Percentiles rank a stretch among this genome's conserved stretches.
phyloP scores from a whole-genome alignment of 352 stramenopile genomes.

The Phytophthora sojae region DNA sequence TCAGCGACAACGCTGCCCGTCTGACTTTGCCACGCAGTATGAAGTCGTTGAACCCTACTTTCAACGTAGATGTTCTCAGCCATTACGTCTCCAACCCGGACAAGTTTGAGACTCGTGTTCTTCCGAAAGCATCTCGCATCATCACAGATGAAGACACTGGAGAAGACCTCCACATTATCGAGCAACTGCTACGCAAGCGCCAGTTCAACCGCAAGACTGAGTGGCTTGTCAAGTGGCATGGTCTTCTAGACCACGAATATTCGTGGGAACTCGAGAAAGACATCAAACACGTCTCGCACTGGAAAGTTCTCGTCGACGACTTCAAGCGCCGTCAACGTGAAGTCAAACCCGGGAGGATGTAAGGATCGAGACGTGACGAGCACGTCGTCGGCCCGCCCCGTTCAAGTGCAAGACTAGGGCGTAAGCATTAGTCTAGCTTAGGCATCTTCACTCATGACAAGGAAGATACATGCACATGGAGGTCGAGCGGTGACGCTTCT shows the following conservation, averaged over 20 bases:
- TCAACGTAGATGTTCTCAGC: too few species aligned
- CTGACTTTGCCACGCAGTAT: too few species aligned
- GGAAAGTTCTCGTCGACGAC: conserved; percentile 18
- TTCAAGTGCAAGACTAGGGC: too few species aligned
- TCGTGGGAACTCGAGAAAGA: conserved; percentile 16
- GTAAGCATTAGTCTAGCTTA: too few species aligned
- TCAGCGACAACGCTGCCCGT: too few species aligned
- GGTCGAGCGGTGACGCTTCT: background rate
- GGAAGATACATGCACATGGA: too few species aligned
- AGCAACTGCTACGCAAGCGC: conserved; percentile 4
- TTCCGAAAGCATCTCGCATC: conserved; percentile 1
- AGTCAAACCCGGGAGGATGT: conserved; percentile 23
- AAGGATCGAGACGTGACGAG: background rate
- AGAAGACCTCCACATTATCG: conserved; percentile 11
- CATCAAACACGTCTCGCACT: conserved; percentile 20
- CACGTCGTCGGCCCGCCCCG: background rate
- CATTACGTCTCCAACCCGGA: too few species aligned
- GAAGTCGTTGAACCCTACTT: too few species aligned
- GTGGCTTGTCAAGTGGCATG: conserved; percentile 21
- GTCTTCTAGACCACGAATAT: conserved; percentile 9
- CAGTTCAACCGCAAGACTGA: conserved; percentile 15
- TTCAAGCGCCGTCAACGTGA: conserved; percentile 20
- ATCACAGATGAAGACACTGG: conserved; percentile 4
- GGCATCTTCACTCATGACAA: too few species aligned
- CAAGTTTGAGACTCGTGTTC: too few species aligned